phyloP scores from a whole-genome alignment of 768 basidiomycete genomes.

The Russula ochroleuca region DNA sequence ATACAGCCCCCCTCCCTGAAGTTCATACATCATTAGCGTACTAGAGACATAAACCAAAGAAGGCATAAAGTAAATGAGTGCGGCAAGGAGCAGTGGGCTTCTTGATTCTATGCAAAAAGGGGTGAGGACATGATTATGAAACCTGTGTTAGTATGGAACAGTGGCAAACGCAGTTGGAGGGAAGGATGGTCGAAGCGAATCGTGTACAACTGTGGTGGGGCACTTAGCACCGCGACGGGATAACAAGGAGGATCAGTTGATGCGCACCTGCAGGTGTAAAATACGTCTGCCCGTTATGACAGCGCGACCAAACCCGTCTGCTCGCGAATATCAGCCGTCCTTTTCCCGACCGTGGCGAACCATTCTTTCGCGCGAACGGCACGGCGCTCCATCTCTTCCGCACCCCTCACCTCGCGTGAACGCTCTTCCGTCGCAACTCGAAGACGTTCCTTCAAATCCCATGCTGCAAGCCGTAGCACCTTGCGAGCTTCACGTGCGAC shows the following conservation, averaged over 20 bases:
- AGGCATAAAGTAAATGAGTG: slow-evolving; percentile 11
- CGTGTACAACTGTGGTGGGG: background rate
- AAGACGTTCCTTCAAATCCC: slow-evolving; percentile 86
- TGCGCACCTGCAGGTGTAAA: background rate
- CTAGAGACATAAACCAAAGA: background rate
- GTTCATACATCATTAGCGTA: slow-evolving; percentile 16
- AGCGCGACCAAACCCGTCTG: slow-evolving; percentile 19
- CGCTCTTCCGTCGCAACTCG: slow-evolving; percentile 74
- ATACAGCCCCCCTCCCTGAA: background rate
- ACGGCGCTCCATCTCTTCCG: slow-evolving; percentile 70
- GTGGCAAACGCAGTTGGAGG: background rate
- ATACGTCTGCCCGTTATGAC: background rate
- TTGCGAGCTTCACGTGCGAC: slow-evolving; percentile 86
- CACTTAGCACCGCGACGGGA: too few species aligned
- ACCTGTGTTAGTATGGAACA: background rate
- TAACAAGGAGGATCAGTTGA: background rate
- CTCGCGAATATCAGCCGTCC: slow-evolving; percentile 41
- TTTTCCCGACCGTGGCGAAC: slow-evolving; percentile 55
- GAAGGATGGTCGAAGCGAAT: background rate
- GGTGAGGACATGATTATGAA: background rate
- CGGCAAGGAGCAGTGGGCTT: background rate
- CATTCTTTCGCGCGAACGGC: slow-evolving; percentile 67
- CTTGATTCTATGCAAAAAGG: slow-evolving; percentile 9
- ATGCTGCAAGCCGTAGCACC: slow-evolving; percentile 83
- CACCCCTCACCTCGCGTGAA: slow-evolving; percentile 66